Conservation (phyloP, 441 rosid species). For the Gossypium lobatum region DNA sequence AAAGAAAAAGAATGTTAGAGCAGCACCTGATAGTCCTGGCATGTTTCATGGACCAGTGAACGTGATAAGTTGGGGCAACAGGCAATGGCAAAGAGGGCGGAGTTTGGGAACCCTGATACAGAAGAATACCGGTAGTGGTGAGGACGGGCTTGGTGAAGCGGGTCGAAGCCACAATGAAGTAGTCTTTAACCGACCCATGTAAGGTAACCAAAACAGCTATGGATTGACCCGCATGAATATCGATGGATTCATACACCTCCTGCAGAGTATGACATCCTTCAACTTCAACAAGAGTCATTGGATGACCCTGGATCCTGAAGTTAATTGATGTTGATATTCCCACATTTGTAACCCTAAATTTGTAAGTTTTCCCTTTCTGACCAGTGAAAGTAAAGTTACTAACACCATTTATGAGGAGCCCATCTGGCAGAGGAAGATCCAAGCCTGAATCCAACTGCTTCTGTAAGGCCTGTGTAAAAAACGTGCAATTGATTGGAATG, state of each 20-base stretch:
- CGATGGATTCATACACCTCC: conserved; percentile 59
- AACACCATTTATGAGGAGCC: conserved; percentile 60
- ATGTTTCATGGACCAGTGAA: conserved; percentile 82
- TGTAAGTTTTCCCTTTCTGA: conserved; percentile 50
- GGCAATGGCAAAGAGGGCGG: conserved; percentile 54
- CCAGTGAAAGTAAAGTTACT: conserved; percentile 36
- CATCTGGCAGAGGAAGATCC: conserved; percentile 51
- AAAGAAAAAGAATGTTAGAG: no score
- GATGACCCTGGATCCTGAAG: conserved; percentile 78
- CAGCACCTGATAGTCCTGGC: conserved; percentile 48
- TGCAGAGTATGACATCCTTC: conserved; percentile 71
- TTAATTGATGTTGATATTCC: conserved; percentile 64
- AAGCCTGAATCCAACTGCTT: conserved; percentile 41
- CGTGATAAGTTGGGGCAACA: conserved; percentile 56
- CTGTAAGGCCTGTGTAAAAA: conserved; percentile 35
- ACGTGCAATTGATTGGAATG: background rate
- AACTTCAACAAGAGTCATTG: conserved; percentile 62
- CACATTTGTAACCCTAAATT: conserved; percentile 63
- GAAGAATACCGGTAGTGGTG: conserved; percentile 48
- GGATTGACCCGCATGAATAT: conserved; percentile 72
- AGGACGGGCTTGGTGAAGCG: conserved; percentile 59
- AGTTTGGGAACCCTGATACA: conserved; percentile 43
- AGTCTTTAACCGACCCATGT: conserved; percentile 35
- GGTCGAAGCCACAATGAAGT: conserved; percentile 57
- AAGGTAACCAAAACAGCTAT: conserved; percentile 46